Percentiles rank a stretch among this genome's conserved stretches.
Evolutionary conservation across 1,284 basidiomycete genomes (phyloP).

Genomic region (Apiotrichum montevideense): DNA sequence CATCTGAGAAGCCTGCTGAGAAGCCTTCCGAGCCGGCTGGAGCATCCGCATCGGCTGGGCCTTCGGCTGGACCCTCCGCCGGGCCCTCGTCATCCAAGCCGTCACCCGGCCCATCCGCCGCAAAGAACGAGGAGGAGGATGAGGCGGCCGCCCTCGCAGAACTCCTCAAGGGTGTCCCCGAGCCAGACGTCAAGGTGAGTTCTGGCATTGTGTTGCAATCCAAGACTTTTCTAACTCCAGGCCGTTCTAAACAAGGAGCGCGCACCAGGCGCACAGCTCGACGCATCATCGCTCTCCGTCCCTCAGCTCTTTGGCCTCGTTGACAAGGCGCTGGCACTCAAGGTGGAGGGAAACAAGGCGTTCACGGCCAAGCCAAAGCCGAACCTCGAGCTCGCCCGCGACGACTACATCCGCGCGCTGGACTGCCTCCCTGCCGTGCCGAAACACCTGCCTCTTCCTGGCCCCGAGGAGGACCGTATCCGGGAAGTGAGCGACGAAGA

Average conservation of each 20-base stretch:
- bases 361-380: slow-evolving; percentile 31
- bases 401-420: slow-evolving; percentile 31
- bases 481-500: slow-evolving; percentile 36
- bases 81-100: too few species aligned
- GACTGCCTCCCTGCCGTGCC: slow-evolving; percentile 22
- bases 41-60: background rate
- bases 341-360: slow-evolving; percentile 32
- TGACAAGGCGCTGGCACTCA: slow-evolving; percentile 23
- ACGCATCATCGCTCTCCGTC: background rate
- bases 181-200: background rate
- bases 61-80: background rate
- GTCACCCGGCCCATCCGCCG: background rate
- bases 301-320: slow-evolving; percentile 22
- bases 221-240: background rate
- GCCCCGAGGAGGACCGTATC: slow-evolving; percentile 7
- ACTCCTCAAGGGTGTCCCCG: background rate
- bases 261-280: background rate
- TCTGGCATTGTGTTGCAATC: background rate
- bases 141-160: background rate
- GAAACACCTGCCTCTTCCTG: slow-evolving; percentile 4
- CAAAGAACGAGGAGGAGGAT: background rate
- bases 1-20: background rate
- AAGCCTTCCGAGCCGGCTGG: background rate
- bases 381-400: slow-evolving; percentile 23
- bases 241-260: background rate